phyloP scores from a whole-genome alignment of 495 filamentous ascomycete genomes.

The Penicillium taxi region DNA sequence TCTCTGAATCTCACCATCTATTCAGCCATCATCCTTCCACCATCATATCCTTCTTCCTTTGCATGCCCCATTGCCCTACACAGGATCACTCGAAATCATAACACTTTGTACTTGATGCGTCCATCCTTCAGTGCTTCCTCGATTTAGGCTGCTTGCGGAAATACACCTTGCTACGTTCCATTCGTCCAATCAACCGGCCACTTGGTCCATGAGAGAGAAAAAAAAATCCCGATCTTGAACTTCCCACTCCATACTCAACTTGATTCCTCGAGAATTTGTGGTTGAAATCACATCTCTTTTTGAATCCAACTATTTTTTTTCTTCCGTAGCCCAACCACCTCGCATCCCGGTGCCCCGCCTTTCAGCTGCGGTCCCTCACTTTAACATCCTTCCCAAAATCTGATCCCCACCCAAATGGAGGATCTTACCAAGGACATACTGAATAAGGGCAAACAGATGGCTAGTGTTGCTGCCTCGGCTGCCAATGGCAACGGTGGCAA shows the following conservation, averaged over 20 bases:
- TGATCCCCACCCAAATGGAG: slow-evolving; percentile 60
- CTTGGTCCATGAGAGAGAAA: no score
- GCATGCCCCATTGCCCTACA: no score
- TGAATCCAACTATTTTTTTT: slow-evolving; percentile 12
- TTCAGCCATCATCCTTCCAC: no score
- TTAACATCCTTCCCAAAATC: slow-evolving; percentile 9
- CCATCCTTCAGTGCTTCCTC: no score
- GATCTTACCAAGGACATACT: slow-evolving; percentile 67
- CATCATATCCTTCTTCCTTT: no score
- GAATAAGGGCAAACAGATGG: slow-evolving; percentile 73
- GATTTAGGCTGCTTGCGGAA: slow-evolving; percentile 25
- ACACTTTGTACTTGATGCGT: no score
- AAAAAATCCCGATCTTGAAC: no score
- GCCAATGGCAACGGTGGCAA: slow-evolving; percentile 62
- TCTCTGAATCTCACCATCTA: no score
- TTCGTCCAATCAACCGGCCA: no score
- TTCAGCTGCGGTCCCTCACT: slow-evolving; percentile 12
- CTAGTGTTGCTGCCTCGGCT: slow-evolving; percentile 48
- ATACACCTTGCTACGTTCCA: neutral
- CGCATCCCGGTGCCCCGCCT: slow-evolving; percentile 20
- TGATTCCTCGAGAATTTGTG: no score
- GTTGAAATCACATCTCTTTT: no score
- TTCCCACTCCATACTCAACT: neutral
- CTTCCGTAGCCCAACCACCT: slow-evolving; percentile 12
- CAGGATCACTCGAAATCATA: no score